Base-by-base conservation (phyloP, 352 stramenopile genomes). In the Globisporangium middletonii region DNA sequence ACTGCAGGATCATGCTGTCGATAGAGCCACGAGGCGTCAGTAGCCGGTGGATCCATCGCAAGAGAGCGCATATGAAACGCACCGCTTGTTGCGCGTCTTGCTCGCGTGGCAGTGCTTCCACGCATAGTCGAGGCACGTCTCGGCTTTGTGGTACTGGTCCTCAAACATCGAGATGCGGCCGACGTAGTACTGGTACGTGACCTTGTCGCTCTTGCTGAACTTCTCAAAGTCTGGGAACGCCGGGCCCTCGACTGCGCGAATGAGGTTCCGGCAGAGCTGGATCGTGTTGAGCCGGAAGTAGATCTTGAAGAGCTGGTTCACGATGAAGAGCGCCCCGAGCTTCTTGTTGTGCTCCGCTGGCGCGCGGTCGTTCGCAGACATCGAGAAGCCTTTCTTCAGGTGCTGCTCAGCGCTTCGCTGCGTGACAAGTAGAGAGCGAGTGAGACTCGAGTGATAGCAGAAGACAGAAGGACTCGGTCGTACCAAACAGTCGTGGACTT, bases 231-330 rank as follows among this genome's bases (percentile, higher is more conserved):
- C 73, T 2, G 79, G 79, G 64, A 92, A 89, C 43, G 77, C 82
- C 16, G 83, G 76, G 23, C 85, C 79, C 68, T 95, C 85, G 23
- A 94, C 77, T 0, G 83, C 82, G 43, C 81, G 81, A 37, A 98
- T 91, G 50, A 98, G 72, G 71, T 98, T 98, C 64, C 94, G 95
- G 57, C 94, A 98, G 49, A 98, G 64, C 62, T 96, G 79, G 57
- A 98, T 93, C 65, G 95, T 98, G 62, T 92, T 92, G 66, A 92
- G 73, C 68, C 92, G 90, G 74, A 98, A 98, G 78, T 98, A 98
- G 73, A 98, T 98, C 65, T 95, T 96, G 72, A 98, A 98, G 44
- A 98, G 83, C 72, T 98, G 90, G 64, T 98, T 97, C 48, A 97
- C 94, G 68, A 98, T 95, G 60, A 94, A 96, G 11, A 94, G 72